Evolutionary conservation across 2,329 filamentous ascomycete genomes (phyloP), one percentile per base, ranked within the genome.

Genomic region (Botrytis porri): DNA sequence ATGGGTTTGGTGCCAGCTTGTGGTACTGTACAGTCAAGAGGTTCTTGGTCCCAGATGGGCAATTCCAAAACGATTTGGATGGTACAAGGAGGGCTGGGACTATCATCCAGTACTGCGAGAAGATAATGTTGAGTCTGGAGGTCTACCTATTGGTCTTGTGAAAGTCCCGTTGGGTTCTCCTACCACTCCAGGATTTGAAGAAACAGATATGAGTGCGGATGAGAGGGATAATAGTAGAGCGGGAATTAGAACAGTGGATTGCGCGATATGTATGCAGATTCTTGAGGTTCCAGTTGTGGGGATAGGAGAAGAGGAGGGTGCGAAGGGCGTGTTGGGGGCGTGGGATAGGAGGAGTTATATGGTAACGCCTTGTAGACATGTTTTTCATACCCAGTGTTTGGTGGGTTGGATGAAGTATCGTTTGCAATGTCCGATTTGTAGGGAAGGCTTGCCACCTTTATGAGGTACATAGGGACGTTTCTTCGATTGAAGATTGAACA

Each of bases 371-470:
- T 99, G 96, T 82, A 86, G 95, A 72, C 96, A 99, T 83, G 94
- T 98, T 66, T 99, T 99, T 81, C 96, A 99, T 81, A 96, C 91
- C 73, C 85, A 87, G 45, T 99, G 96, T 82, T 84, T 99, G 77
- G 95, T 98, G 83, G 94, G 94, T 57, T 98, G 96, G 96, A 96
- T 99, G 92, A 88, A 93, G 80, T 94, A 97, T 81, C 85, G 95
- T 73, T 83, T 99, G 79, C 94, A 97, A 84, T 99, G 96, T 83
- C 96, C 96, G 1, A 98, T 97, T 77, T 98, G 96, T 83, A 88
- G 96, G 77, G 95, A 98, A 84, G 91, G 92, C 74, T 82, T 98
- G 79, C 95, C 95, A 69, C 93, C 95, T 61, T 83, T 97, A 80
- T 98, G 86, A 84, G n/a, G 43, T 35, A n/a, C 16, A n/a, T 18